Evolutionary conservation across 306 rosid genomes (phyloP).

Genomic region (Herpetospermum pedunculosum): DNA sequence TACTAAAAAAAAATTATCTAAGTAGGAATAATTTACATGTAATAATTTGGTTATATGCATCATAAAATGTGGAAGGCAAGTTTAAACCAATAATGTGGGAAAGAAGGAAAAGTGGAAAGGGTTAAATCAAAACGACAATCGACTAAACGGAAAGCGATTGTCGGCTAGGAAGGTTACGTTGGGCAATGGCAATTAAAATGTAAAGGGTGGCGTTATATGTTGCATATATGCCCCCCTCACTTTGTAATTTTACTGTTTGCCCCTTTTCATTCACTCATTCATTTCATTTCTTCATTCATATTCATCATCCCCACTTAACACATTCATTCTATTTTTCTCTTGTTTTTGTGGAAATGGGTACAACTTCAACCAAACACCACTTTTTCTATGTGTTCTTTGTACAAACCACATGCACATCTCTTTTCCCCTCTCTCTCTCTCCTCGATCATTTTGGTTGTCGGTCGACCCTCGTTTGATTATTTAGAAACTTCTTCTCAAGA

Average conservation of each 20-base stretch:
- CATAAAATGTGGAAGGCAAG: background rate
- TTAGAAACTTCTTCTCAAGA: too few species aligned
- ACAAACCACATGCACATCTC: background rate
- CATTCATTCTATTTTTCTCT: background rate
- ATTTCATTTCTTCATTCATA: background rate
- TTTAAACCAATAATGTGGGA: background rate
- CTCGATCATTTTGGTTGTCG: background rate
- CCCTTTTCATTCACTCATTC: background rate
- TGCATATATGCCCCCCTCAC: background rate
- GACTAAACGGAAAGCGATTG: background rate
- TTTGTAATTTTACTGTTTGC: too few species aligned
- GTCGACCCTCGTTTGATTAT: background rate
- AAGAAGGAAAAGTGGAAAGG: background rate
- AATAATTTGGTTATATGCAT: background rate
- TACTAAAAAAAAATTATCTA: too few species aligned
- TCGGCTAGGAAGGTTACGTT: background rate
- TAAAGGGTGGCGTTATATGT: background rate
- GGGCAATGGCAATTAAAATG: background rate
- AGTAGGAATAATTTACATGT: background rate
- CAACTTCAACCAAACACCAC: conserved; percentile 2
- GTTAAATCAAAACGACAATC: background rate
- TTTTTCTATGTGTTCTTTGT: background rate
- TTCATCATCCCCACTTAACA: too few species aligned
- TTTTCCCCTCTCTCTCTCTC: background rate
- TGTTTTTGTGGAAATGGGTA: background rate